phyloP scores from a whole-genome alignment of 2,329 filamentous ascomycete genomes.

The Colletotrichum scovillei region DNA sequence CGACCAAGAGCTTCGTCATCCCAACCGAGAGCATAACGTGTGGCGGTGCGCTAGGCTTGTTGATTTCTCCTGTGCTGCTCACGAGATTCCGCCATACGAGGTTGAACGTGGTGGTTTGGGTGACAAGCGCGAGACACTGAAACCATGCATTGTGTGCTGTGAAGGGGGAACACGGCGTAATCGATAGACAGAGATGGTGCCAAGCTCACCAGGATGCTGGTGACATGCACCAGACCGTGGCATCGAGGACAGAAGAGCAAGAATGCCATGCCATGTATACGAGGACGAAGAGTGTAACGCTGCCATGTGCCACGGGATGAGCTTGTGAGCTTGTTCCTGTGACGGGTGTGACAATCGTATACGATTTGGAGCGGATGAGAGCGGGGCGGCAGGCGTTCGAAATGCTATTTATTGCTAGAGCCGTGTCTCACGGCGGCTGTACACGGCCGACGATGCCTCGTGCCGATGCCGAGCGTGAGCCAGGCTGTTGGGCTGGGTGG shows the following conservation, averaged over 20 bases:
- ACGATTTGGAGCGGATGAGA: background rate
- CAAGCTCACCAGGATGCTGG: background rate
- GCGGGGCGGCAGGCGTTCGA: background rate
- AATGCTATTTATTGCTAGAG: background rate
- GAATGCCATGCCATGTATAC: background rate
- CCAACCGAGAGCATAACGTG: background rate
- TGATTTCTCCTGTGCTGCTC: background rate
- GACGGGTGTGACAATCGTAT: constrained; percentile 11
- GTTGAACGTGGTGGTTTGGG: background rate
- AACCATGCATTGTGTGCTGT: background rate
- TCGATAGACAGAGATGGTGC: background rate
- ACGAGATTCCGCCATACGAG: background rate
- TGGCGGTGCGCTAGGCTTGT: background rate
- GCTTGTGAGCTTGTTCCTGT: constrained; percentile 2
- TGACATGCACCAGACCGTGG: background rate
- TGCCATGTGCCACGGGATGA: constrained; percentile 25
- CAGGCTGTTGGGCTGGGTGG: constrained; percentile 14
- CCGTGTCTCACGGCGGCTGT: constrained; percentile 13
- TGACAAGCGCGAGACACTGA: background rate
- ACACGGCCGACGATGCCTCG: background rate
- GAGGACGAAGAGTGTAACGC: constrained; percentile 2
- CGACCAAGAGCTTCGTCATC: background rate
- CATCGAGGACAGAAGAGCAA: background rate
- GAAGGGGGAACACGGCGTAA: background rate
- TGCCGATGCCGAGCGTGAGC: constrained; percentile 11